Percentiles rank a stretch among this genome's conserved stretches.
These are phyloP conservation scores for Colletotrichum sp. DNA, from an alignment of 2,329 filamentous ascomycete species.

Conservation along the genomic window DNA sequence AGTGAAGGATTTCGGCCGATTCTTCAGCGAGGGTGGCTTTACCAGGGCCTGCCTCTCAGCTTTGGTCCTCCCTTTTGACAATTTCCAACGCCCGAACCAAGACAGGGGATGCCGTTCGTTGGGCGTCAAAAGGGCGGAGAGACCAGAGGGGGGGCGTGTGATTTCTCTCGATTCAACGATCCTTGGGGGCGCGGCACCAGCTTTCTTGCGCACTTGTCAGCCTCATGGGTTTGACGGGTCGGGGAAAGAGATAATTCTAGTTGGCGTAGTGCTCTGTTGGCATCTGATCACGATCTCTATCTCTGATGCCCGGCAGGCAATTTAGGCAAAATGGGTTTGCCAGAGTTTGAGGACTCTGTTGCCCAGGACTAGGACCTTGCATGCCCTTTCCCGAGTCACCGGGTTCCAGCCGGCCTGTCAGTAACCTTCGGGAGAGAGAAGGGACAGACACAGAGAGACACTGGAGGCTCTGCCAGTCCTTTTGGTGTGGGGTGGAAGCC, in stretches of 20 bases:
- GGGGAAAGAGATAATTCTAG: not conserved
- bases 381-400: not conserved
- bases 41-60: not conserved
- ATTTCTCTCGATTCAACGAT: not conserved
- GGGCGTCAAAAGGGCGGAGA: not conserved
- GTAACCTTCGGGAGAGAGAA: not conserved
- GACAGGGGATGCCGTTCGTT: not conserved
- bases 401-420: constrained; percentile 5
- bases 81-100: not conserved
- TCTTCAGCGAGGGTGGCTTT: not conserved
- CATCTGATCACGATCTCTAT: not conserved
- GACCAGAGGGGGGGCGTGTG: not conserved
- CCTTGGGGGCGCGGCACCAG: not conserved
- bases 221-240: not conserved
- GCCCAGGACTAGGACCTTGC: not conserved
- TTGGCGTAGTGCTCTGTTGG: not conserved
- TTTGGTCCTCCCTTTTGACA: not conserved
- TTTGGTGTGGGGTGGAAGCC: constrained; percentile 1
- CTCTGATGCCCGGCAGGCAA: not conserved
- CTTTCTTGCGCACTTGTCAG: not conserved
- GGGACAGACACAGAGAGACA: not conserved
- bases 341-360: not conserved
- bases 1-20: constrained; percentile 6
- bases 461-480: not conserved
- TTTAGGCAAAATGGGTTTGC: not conserved